Percentiles rank a stretch among this genome's conserved stretches.
phyloP scores from a whole-genome alignment of 2,329 filamentous ascomycete species.

The Ascochyta viciae-villosae region DNA sequence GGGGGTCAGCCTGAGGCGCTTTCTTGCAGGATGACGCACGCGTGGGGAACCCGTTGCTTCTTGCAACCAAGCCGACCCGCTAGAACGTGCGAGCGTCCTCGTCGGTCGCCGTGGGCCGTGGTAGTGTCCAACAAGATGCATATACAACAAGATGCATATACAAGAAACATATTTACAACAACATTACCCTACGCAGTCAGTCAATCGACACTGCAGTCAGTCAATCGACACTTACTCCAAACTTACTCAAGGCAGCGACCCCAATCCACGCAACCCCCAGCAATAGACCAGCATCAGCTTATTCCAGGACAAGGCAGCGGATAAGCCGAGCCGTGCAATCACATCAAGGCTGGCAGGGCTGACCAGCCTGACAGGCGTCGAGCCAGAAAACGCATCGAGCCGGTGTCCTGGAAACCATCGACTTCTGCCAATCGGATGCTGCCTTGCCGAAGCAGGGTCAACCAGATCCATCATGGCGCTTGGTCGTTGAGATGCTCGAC shows the following conservation, averaged over 20 bases:
- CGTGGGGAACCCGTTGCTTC: slow-evolving; percentile 16
- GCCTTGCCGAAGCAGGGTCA: background rate
- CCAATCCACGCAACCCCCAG: too few relatives aligned
- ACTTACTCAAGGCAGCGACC: too few relatives aligned
- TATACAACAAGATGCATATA: too few relatives aligned
- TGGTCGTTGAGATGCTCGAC: too few relatives aligned
- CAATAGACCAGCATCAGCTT: background rate
- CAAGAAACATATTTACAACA: too few relatives aligned
- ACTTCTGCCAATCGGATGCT: slow-evolving; percentile 2
- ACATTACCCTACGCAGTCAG: too few relatives aligned
- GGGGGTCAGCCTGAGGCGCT: slow-evolving; percentile 34
- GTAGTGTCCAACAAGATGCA: too few relatives aligned
- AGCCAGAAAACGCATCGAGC: slow-evolving; percentile 5
- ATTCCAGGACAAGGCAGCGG: background rate
- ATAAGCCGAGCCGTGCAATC: background rate
- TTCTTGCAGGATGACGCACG: slow-evolving; percentile 16
- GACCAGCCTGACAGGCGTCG: slow-evolving; percentile 7
- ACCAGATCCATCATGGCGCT: background rate
- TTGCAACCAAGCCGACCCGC: slow-evolving; percentile 16
- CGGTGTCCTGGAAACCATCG: background rate
- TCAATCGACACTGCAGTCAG: too few relatives aligned
- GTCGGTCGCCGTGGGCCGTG: background rate
- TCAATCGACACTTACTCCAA: too few relatives aligned
- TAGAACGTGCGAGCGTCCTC: background rate
- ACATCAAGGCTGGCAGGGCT: background rate